Evolutionary conservation across 805 yeast species (phyloP), one percentile per base, ranked within the genome.

Genomic region (Nakazawaea holstii): DNA sequence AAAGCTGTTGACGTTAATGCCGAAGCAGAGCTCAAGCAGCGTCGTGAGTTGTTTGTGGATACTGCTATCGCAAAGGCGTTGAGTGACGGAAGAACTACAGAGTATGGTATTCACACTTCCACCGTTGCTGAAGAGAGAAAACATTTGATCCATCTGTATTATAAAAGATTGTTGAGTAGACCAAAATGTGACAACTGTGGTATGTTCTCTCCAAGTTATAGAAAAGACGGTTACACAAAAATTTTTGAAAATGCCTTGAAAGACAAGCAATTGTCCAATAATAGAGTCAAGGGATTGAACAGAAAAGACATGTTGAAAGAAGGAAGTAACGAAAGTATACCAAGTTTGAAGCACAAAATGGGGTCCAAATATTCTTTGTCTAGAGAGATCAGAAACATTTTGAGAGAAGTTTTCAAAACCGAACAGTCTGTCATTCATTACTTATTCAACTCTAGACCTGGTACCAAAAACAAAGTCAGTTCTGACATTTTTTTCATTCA

Each of bases 111-210:
- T 35, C 76, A 80, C 53, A 88, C 98, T 24, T 92, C 96, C 7
- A 77, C 92, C 17, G 87, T 91, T 33, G 79, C 79, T 28, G 96
- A 90, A 58, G 96, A 88, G 67, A 82, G 99, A 68, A 90, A 92
- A 63, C 63, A 62, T 9, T 56, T 74, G 40, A 73, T 89, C 53
- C 84, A 81, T 49, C 89, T 84, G 32, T 84, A 91, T 58, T 87
- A 90, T 72, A 79, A 78, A 57, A 78, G 78, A 57, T 66, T 91
- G 43, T 68, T 87, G 53, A 66, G 85, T 41, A 80, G 97, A 66
- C 83, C 90, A 48, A 87, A 83, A 66, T 94, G 99, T 77, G 96
- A 88, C 59, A 90, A 91, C 67, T 94, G 99, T 77, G 88, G 90
- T 39, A 87, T 91, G 96, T 87, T 74, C 65, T 89, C 97, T 39